phyloP scores from a whole-genome alignment of 345 rosid species.

The Eucalyptus regnans region DNA sequence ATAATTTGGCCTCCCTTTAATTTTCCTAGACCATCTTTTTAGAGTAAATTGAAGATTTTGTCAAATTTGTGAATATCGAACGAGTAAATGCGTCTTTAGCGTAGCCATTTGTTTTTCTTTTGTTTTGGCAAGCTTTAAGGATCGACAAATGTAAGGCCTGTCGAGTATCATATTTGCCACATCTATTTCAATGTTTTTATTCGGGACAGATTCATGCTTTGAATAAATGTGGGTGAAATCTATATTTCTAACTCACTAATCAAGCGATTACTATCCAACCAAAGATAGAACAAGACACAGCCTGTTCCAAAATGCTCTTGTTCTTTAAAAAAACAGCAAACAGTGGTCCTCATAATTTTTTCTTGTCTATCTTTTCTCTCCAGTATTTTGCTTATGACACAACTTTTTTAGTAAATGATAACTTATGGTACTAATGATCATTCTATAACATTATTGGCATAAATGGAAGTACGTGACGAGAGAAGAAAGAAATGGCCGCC shows the following conservation, averaged over 20 bases:
- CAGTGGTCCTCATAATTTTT: neutral
- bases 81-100: too few relatives aligned
- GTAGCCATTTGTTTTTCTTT: too few relatives aligned
- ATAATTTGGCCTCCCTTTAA: too few relatives aligned
- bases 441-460: neutral
- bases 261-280: neutral
- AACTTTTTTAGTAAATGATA: neutral
- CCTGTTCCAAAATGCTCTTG: neutral
- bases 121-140: too few relatives aligned
- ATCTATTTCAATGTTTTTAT: too few relatives aligned
- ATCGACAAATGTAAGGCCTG: too few relatives aligned
- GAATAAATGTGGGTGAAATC: neutral
- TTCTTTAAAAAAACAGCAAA: neutral
- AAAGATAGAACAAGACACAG: neutral
- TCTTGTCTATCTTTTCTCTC: fast-evolving
- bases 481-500: neutral
- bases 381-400: neutral
- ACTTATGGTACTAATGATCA: neutral
- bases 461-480: neutral
- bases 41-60: too few relatives aligned
- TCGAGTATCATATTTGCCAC: too few relatives aligned
- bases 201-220: too few relatives aligned
- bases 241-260: neutral
- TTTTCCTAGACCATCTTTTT: too few relatives aligned
- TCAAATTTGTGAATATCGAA: too few relatives aligned